Percentiles rank a stretch among this genome's conserved stretches.
Conservation (phyloP, 805 yeast species). For the Pichia nanzhaoensis region DNA sequence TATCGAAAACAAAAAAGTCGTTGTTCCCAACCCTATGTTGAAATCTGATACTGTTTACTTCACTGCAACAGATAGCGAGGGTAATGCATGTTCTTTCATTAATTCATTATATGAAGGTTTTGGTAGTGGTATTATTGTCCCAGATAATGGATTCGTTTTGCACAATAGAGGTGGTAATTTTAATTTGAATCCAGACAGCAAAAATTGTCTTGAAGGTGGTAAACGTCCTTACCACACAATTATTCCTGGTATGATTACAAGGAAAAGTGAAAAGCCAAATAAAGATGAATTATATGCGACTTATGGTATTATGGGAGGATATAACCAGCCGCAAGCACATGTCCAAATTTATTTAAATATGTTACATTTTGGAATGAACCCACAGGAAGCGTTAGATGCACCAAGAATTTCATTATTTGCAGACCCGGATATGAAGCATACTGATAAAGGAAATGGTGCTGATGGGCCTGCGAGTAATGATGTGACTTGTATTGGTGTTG, state of each 20-base stretch:
- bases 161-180: slow-evolving; percentile 78
- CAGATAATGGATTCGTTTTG: slow-evolving; percentile 56
- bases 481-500: slow-evolving; percentile 53
- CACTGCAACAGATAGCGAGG: slow-evolving; percentile 55
- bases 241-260: slow-evolving; percentile 74
- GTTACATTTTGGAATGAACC: slow-evolving; percentile 52
- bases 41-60: slow-evolving; percentile 70
- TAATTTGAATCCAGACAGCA: slow-evolving; percentile 48
- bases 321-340: slow-evolving; percentile 82
- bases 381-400: slow-evolving; percentile 70
- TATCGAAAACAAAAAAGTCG: slow-evolving; percentile 30
- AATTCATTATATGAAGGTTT: slow-evolving; percentile 65
- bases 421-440: slow-evolving; percentile 34
- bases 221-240: slow-evolving; percentile 80
- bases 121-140: slow-evolving; percentile 66
- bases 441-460: slow-evolving; percentile 52
- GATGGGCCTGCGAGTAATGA: slow-evolving; percentile 59
- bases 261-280: slow-evolving; percentile 18
- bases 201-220: slow-evolving; percentile 57
- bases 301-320: slow-evolving; percentile 78
- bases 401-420: slow-evolving; percentile 66
- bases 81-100: slow-evolving; percentile 79
- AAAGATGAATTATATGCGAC: slow-evolving; percentile 48
- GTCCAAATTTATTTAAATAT: slow-evolving; percentile 69
- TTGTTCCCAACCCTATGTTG: slow-evolving; percentile 48